Conservation (phyloP, 2,329 filamentous ascomycete species). For the Fusarium sp. region DNA sequence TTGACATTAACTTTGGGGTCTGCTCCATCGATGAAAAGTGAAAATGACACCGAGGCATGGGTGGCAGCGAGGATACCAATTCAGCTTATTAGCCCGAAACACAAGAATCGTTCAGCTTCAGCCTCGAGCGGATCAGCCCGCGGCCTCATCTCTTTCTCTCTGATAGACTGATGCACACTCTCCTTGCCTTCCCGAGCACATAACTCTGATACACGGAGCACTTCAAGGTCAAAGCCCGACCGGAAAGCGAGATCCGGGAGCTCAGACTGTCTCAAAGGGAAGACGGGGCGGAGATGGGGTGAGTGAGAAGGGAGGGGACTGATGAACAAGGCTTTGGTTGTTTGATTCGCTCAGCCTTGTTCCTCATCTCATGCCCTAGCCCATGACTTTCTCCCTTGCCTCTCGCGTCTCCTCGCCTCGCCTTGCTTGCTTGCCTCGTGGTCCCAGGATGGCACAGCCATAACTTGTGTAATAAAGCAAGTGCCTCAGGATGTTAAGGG, state of each 20-base stretch:
- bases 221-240: conserved; percentile 30
- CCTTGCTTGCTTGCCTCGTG: conserved; percentile 38
- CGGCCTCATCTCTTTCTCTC: conserved; percentile 11
- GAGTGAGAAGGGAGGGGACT: conserved; percentile 24
- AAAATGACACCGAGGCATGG: conserved; percentile 26
- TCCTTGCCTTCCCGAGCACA: conserved; percentile 7
- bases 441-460: conserved; percentile 35
- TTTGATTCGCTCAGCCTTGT: conserved; percentile 42
- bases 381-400: conserved; percentile 24
- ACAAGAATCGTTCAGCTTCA: conserved; percentile 35
- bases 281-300: conserved; percentile 21
- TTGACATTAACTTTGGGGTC: conserved; percentile 14
- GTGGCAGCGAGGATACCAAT: conserved; percentile 21
- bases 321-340: conserved; percentile 32
- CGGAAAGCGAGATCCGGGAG: conserved; percentile 32
- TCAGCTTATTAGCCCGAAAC: conserved; percentile 28
- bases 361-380: conserved; percentile 19
- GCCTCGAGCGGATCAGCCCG: conserved; percentile 29
- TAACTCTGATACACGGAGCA: conserved; percentile 24
- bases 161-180: not conserved
- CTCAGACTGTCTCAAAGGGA: conserved; percentile 31
- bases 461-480: conserved; percentile 17
- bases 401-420: conserved; percentile 32
- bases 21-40: conserved; percentile 16
- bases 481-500: conserved; percentile 23